Base-by-base conservation (phyloP, 2,329 filamentous ascomycete genomes). In the Hypoxylon sp. region DNA sequence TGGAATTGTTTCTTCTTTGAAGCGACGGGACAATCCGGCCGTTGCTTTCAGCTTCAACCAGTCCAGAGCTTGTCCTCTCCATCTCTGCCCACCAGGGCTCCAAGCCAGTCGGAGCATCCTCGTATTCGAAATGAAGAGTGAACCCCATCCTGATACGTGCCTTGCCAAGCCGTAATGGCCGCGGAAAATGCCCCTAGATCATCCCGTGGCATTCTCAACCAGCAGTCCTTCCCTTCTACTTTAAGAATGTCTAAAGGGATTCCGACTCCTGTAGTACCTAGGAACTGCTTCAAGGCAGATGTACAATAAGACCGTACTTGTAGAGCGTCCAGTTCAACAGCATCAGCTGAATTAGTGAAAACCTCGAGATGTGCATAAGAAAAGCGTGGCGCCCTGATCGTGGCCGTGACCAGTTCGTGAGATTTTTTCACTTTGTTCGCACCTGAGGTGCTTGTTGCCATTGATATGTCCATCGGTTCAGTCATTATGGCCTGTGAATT, bases 221-320 rank as follows among this genome's bases (percentile, higher is more conserved):
- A 93, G 61, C 87, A 87, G 52, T 88, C 83, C 5, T 75, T 73
- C 1, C 81, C 83, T 2, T 87, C 80, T 0, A 90, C 81, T 72
- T 90, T 88, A 35, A 95, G 84, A 19, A 94, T 88, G 75, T 95
- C 93, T 62, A 94, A 76, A 0, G 90, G 81, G 3, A 94, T 89
- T 10, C 88, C 88, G 1, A 85, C 81, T 10, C 93, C 93, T 0
- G 88, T 89, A 17, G 88, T 80, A 19, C 93, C 93, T 1, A 95
- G 86, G 73, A 92, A 94, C 68, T 91, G 87, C 0, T 83, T 83
- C 6, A 95, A 81, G 0, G 92, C 90, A 0, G 85, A 79, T 1
- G 86, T 87, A 72, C 92, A 87, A 75, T 92, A 90, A 0, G 88
- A 83, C 35, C 87, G 88, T 17, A 87, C 83, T 39, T 89, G 90